Percentiles rank a stretch among this genome's conserved stretches.
These are phyloP conservation scores for Heritiera littoralis DNA, from an alignment of 345 rosid species.

Conservation along the genomic window DNA sequence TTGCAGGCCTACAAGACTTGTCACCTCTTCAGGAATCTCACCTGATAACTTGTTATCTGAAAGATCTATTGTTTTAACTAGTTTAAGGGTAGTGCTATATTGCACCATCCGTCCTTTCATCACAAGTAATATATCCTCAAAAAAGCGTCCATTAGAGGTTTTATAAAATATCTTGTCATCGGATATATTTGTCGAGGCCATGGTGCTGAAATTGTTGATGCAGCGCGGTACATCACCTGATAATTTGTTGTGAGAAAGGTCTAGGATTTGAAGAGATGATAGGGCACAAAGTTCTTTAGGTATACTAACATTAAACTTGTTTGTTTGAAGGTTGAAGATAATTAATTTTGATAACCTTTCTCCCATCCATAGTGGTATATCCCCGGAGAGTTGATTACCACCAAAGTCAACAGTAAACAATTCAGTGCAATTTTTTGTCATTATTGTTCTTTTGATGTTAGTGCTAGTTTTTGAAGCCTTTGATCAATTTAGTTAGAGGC, in stretches of 20 bases:
- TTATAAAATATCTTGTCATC: background rate
- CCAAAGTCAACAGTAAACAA: constrained; percentile 12
- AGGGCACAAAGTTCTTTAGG: constrained; percentile 16
- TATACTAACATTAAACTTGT: constrained; percentile 19
- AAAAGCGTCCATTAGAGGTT: background rate
- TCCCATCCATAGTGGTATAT: constrained; percentile 16
- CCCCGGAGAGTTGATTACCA: constrained; percentile 10
- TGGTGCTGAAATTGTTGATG: constrained; percentile 22
- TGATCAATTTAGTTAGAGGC: background rate
- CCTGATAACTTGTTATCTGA: constrained; percentile 14
- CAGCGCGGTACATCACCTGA: constrained; percentile 10
- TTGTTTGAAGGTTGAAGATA: constrained; percentile 3
- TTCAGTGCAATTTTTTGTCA: background rate
- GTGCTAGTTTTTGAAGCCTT: background rate
- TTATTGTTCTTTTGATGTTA: background rate
- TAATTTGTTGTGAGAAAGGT: constrained; percentile 24
- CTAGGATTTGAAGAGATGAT: constrained; percentile 23
- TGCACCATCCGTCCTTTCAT: background rate
- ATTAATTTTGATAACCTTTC: constrained; percentile 7
- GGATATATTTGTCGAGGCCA: constrained; percentile 11
- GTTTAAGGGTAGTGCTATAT: background rate
- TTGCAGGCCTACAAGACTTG: background rate
- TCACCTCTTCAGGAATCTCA: background rate
- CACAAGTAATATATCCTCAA: background rate
- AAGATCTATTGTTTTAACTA: constrained; percentile 4